phyloP scores from a whole-genome alignment of 148 eudicot genomes.

The Diospyros kaki region DNA sequence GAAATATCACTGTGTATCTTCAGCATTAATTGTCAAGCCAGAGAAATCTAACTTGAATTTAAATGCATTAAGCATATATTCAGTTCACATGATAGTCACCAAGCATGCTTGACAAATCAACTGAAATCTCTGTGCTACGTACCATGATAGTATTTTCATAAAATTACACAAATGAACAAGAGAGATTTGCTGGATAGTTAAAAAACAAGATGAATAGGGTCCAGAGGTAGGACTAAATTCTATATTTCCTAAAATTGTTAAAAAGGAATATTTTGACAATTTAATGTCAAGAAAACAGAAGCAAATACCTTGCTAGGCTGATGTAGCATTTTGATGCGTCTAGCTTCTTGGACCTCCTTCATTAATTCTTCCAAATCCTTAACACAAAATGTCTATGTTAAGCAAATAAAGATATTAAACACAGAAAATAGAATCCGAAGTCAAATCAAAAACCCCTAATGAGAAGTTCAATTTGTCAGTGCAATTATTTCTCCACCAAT shows the following conservation, averaged over 20 bases:
- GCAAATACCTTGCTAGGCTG: conserved; percentile 87
- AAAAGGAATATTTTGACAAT: neutral
- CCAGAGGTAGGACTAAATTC: neutral
- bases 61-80: neutral
- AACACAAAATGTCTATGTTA: neutral
- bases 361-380: conserved; percentile 82
- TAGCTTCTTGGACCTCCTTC: conserved; percentile 98
- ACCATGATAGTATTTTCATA: neutral
- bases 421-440: neutral
- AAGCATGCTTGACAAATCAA: neutral
- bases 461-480: neutral
- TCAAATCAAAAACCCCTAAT: neutral
- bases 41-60: neutral
- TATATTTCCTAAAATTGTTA: neutral
- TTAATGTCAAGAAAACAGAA: neutral
- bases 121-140: neutral
- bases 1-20: neutral
- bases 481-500: neutral
- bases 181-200: neutral
- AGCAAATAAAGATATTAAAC: conserved; percentile 3
- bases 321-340: conserved; percentile 98
- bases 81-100: neutral
- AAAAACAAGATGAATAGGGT: conserved; percentile 7
- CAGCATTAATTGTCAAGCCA: neutral
- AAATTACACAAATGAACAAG: neutral